phyloP scores from a whole-genome alignment of 768 basidiomycete genomes.

The Mycena sanguinolenta region DNA sequence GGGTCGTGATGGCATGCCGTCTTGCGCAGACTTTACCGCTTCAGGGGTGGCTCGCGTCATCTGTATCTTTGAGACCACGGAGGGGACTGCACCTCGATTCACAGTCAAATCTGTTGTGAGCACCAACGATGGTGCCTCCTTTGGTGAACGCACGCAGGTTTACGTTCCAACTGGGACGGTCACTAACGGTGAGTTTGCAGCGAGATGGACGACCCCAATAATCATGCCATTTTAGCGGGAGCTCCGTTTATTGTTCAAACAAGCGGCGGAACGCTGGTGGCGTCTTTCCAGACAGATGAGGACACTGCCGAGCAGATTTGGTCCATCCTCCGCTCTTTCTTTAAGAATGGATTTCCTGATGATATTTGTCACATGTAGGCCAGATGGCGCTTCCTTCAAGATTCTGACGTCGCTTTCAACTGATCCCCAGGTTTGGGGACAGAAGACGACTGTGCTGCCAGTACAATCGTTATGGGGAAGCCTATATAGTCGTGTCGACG shows the following conservation, averaged over 20 bases:
- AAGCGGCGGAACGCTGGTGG: conserved; percentile 35
- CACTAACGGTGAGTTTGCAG: conserved; percentile 34
- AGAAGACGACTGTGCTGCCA: conserved; percentile 29
- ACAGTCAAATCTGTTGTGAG: conserved; percentile 41
- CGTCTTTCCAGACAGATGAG: conserved; percentile 42
- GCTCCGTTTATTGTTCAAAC: conserved; percentile 36
- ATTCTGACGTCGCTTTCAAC: conserved; percentile 22
- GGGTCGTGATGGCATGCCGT: conserved; percentile 43
- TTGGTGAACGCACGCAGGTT: conserved; percentile 29
- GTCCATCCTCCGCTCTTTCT: not conserved
- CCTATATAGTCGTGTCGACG: conserved; percentile 11
- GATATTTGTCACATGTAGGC: not conserved
- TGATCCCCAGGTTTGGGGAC: conserved; percentile 30
- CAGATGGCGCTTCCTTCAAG: conserved; percentile 18
- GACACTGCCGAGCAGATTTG: conserved; percentile 31
- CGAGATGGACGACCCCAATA: not conserved
- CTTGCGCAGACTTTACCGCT: conserved; percentile 29
- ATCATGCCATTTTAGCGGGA: conserved; percentile 34
- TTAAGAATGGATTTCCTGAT: too few species aligned
- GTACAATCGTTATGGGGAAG: conserved; percentile 20
- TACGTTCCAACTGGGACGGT: conserved; percentile 29
- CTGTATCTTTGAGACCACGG: conserved; percentile 43
- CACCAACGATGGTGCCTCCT: conserved; percentile 37
- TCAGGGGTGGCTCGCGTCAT: conserved; percentile 27
- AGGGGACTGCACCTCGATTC: conserved; percentile 33